A percentile compares a stretch with the other conserved stretches of the same genome.
phyloP scores from a whole-genome alignment of 352 stramenopile species.

The Globisporangium polare region DNA sequence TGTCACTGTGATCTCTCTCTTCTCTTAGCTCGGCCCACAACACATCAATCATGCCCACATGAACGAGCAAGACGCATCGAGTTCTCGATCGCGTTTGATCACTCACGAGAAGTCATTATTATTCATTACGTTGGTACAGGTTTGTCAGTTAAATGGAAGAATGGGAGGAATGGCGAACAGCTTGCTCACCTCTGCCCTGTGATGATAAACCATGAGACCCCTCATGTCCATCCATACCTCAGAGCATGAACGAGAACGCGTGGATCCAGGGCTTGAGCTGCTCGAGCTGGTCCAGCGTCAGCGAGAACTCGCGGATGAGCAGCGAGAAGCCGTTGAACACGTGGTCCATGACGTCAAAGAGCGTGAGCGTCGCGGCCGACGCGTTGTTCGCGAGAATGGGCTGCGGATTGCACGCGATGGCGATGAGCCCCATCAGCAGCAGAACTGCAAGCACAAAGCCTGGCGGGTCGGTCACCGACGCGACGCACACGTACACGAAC shows the following conservation, averaged over 20 bases:
- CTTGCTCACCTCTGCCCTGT: too few species aligned
- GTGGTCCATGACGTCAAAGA: conserved; percentile 42
- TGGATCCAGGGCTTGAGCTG: conserved; percentile 52
- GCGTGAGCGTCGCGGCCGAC: conserved; percentile 29
- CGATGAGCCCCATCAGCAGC: conserved; percentile 55
- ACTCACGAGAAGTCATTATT: too few species aligned
- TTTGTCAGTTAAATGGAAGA: background rate
- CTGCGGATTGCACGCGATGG: conserved; percentile 57
- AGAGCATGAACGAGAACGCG: conserved; percentile 56
- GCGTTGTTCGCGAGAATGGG: conserved; percentile 35
- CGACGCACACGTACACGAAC: conserved; percentile 66
- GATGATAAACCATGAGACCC: too few species aligned
- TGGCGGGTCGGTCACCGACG: conserved; percentile 63
- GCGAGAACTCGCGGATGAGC: conserved; percentile 61
- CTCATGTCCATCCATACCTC: background rate
- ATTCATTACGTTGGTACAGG: background rate
- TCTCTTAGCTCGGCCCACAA: too few species aligned
- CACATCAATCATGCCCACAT: too few species aligned
- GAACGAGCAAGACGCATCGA: background rate
- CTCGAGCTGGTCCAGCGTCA: conserved; percentile 53
- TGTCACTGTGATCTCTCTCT: too few species aligned
- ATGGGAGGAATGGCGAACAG: too few species aligned
- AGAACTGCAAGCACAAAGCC: conserved; percentile 74
- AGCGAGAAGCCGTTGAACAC: conserved; percentile 59
- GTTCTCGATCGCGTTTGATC: too few species aligned